Evolutionary conservation across 2,329 filamentous ascomycete genomes (phyloP).

Genomic region (Hymenoscyphus albidus): DNA sequence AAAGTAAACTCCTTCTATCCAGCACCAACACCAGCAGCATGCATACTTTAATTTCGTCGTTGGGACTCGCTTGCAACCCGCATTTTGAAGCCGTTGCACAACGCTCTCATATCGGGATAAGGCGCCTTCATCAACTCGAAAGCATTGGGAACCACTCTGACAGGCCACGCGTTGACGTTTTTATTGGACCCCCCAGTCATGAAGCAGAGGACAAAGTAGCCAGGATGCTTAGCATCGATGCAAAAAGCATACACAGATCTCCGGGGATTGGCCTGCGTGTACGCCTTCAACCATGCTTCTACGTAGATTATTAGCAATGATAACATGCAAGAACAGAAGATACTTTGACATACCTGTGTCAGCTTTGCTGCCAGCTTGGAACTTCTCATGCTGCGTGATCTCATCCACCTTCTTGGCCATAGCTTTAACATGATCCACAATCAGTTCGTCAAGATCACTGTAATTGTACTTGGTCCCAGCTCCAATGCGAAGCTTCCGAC

Average conservation of each 20-base stretch:
- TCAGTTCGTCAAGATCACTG: conserved; percentile 93
- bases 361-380: conserved; percentile 72
- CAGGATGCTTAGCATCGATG: conserved; percentile 84
- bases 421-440: conserved; percentile 93
- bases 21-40: background rate
- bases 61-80: conserved; percentile 29
- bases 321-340: conserved; percentile 6
- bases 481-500: conserved; percentile 77
- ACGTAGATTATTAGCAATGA: conserved; percentile 21
- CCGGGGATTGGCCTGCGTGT: conserved; percentile 92
- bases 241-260: conserved; percentile 95
- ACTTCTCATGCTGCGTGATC: conserved; percentile 92
- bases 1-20: conserved; percentile 10
- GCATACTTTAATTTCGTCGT: conserved; percentile 19
- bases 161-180: conserved; percentile 71
- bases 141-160: conserved; percentile 88
- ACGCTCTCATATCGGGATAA: conserved; percentile 90
- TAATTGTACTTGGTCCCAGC: conserved; percentile 87
- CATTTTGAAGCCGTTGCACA: conserved; percentile 94
- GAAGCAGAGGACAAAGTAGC: conserved; percentile 95
- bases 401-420: conserved; percentile 98
- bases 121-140: conserved; percentile 85
- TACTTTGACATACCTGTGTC: conserved; percentile 69
- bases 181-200: conserved; percentile 74
- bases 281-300: conserved; percentile 96